Evolutionary conservation across 805 yeast species (phyloP).

Genomic region (Saccharomycopsis fibuligera): DNA sequence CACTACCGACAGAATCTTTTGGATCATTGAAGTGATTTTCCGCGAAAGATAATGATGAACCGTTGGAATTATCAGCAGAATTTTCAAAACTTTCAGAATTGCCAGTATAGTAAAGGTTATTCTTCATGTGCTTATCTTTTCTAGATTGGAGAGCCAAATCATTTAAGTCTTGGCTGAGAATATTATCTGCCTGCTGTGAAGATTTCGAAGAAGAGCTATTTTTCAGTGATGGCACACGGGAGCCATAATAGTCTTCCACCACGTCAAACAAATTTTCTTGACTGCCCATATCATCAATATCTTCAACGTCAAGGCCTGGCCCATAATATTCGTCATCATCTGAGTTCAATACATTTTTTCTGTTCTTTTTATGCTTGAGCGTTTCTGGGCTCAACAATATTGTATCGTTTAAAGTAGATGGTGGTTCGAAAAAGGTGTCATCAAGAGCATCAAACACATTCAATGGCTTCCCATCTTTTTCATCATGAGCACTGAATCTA

Average conservation of each 20-base stretch:
- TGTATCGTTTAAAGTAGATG: neutral
- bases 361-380: no score
- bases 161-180: neutral
- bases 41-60: slow-evolving; percentile 17
- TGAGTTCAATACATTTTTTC: neutral
- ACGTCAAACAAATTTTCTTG: slow-evolving; percentile 20
- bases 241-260: slow-evolving; percentile 25
- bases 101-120: no score
- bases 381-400: neutral
- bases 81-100: neutral
- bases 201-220: neutral
- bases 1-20: neutral
- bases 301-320: neutral
- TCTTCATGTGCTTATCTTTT: no score
- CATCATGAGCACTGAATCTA: slow-evolving; percentile 33
- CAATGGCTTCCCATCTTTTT: neutral
- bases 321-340: neutral
- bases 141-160: neutral
- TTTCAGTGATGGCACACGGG: no score
- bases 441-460: slow-evolving; percentile 33
- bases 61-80: neutral
- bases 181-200: neutral
- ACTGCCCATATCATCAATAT: neutral
- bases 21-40: slow-evolving; percentile 22
- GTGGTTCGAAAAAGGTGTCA: slow-evolving; percentile 25